phyloP scores from a whole-genome alignment of 23 red algal species.

The Gracilaria caudata region DNA sequence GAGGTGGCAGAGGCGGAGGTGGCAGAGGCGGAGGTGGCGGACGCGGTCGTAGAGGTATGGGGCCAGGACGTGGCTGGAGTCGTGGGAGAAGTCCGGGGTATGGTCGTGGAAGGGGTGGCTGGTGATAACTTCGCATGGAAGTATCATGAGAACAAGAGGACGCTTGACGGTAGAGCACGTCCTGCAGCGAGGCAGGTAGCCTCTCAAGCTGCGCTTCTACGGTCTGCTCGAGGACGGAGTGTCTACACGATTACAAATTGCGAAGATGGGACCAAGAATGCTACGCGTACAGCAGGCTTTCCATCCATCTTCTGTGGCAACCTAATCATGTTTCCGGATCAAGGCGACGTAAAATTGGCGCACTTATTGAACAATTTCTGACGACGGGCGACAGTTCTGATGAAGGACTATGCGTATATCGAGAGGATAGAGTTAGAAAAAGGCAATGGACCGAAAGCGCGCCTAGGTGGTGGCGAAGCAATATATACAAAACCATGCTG shows the following conservation, averaged over 20 bases:
- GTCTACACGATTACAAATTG: too few species aligned
- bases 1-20: constrained; percentile 25
- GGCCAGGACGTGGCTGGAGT: constrained; percentile 33
- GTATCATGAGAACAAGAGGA: background rate
- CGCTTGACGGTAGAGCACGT: background rate
- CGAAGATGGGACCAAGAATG: background rate
- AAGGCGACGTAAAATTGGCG: background rate
- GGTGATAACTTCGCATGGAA: background rate
- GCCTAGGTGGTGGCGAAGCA: too few species aligned
- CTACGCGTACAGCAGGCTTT: too few species aligned
- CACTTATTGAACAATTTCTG: too few species aligned
- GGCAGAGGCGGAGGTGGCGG: constrained; percentile 28
- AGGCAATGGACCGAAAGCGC: too few species aligned
- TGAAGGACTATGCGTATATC: too few species aligned
- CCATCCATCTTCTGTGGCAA: too few species aligned
- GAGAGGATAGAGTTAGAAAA: too few species aligned
- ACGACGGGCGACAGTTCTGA: too few species aligned
- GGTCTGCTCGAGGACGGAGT: background rate
- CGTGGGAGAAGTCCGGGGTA: constrained; percentile 29
- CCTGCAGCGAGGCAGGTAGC: background rate
- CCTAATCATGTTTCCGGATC: background rate
- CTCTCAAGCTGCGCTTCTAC: background rate
- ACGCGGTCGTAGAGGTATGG: constrained; percentile 49
- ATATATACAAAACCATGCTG: background rate
- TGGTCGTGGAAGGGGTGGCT: constrained; percentile 12